Percentiles rank a stretch among this genome's conserved stretches.
Evolutionary conservation across 257 asterid genomes (phyloP).

Genomic region (Primulina huaijiensis): DNA sequence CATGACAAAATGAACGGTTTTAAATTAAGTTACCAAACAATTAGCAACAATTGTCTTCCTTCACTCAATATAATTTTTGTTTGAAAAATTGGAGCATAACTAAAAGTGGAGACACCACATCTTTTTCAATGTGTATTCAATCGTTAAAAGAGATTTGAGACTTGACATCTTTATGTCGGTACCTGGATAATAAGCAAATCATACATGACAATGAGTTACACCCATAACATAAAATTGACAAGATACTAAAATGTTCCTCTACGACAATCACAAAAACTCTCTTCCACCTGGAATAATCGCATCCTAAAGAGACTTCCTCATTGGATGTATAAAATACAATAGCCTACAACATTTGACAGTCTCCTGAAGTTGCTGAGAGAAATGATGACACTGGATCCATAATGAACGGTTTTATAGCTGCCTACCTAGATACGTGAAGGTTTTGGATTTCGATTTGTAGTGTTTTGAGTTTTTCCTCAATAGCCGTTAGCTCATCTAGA

Average conservation of each 20-base stretch:
- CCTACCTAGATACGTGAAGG: slow-evolving; percentile 53
- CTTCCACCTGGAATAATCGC: neutral
- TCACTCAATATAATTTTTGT: slow-evolving; percentile 6
- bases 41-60: neutral
- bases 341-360: slow-evolving; percentile 18
- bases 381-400: neutral
- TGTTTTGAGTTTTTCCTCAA: slow-evolving; percentile 47
- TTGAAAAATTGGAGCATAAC: slow-evolving; percentile 1
- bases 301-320: neutral
- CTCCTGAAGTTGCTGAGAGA: neutral
- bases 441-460: slow-evolving; percentile 75
- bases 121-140: neutral
- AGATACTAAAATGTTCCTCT: neutral
- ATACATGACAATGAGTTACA: neutral
- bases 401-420: slow-evolving; percentile 8
- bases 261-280: neutral
- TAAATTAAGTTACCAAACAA: neutral
- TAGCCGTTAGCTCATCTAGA: slow-evolving; percentile 47
- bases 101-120: neutral
- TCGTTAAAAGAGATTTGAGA: neutral
- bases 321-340: slow-evolving; percentile 2
- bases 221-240: neutral
- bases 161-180: neutral
- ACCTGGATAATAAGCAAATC: neutral
- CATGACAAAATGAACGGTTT: slow-evolving; percentile 1